These are phyloP conservation scores for Neonectria punicea DNA, from an alignment of 2,329 filamentous ascomycete species.

Conservation along the genomic window DNA sequence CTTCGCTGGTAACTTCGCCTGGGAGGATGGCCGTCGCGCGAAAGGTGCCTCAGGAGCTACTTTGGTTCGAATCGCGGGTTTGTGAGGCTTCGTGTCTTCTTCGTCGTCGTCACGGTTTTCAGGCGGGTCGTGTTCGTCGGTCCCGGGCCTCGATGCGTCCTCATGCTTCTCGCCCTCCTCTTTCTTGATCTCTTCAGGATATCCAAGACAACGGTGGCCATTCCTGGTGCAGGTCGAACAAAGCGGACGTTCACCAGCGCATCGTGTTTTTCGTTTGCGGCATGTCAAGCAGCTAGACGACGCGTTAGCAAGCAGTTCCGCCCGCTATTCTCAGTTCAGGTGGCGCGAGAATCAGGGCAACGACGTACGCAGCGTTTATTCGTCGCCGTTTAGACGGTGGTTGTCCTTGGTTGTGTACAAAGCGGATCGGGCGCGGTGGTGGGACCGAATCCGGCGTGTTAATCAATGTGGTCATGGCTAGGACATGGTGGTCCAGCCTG, in stretches of 20 bases:
- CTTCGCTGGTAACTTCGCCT: slow-evolving; percentile 20
- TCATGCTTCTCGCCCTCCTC: slow-evolving; percentile 47
- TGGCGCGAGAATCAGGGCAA: neutral
- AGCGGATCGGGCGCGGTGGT: slow-evolving; percentile 73
- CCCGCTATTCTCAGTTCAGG: neutral
- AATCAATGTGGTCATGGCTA: slow-evolving; percentile 59
- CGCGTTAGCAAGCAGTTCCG: slow-evolving; percentile 23
- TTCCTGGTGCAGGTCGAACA: slow-evolving; percentile 80
- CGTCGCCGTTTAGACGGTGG: slow-evolving; percentile 82
- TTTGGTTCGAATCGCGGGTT: slow-evolving; percentile 26
- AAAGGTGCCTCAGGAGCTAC: slow-evolving; percentile 23
- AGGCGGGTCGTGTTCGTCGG: slow-evolving; percentile 42
- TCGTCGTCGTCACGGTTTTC: slow-evolving; percentile 49
- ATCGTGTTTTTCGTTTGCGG: slow-evolving; percentile 80
- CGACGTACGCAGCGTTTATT: slow-evolving; percentile 79
- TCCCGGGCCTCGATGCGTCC: slow-evolving; percentile 15
- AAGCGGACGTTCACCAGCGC: slow-evolving; percentile 76
- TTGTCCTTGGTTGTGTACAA: slow-evolving; percentile 84
- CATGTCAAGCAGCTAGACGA: slow-evolving; percentile 58
- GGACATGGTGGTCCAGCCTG: slow-evolving; percentile 48
- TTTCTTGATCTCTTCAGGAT: slow-evolving; percentile 65
- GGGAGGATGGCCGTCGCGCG: slow-evolving; percentile 12
- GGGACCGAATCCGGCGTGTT: slow-evolving; percentile 53
- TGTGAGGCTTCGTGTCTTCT: slow-evolving; percentile 50
- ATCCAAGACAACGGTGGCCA: slow-evolving; percentile 75